Evolutionary conservation across 2,329 filamentous ascomycete genomes (phyloP).

Genomic region (Chaetomiaceae sp.): DNA sequence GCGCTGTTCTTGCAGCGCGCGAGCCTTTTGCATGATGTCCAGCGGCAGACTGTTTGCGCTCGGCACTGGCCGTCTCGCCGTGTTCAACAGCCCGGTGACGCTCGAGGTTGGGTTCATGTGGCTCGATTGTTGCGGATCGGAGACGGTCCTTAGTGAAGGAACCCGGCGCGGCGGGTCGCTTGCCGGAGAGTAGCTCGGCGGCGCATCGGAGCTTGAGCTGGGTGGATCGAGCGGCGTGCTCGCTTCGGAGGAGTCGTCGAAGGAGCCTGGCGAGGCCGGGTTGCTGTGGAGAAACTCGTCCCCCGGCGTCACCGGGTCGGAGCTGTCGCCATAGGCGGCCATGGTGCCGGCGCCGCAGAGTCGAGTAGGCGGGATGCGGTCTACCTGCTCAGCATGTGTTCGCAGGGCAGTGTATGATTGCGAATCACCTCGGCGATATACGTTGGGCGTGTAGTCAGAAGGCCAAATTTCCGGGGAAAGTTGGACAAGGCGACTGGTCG

Average conservation of each 20-base stretch:
- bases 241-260: conserved; percentile 43
- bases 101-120: conserved; percentile 80
- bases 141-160: conserved; percentile 56
- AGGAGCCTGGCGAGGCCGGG: conserved; percentile 41
- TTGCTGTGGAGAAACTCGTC: conserved; percentile 41
- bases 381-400: conserved; percentile 9
- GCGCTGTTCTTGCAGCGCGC: conserved; percentile 34
- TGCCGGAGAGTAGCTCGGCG: conserved; percentile 18
- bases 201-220: conserved; percentile 29
- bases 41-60: conserved; percentile 37
- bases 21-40: conserved; percentile 39
- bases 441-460: background rate
- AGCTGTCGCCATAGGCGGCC: conserved; percentile 30
- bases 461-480: too few species aligned
- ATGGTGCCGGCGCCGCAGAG: conserved; percentile 21
- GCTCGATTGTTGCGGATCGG: conserved; percentile 49
- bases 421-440: background rate
- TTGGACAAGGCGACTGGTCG: background rate
- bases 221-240: conserved; percentile 45
- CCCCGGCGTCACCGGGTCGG: conserved; percentile 44
- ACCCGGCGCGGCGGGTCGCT: conserved; percentile 46
- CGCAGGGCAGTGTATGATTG: background rate
- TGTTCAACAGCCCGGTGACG: conserved; percentile 70
- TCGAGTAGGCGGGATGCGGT: background rate
- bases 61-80: conserved; percentile 50